Percentiles rank a stretch among this genome's conserved stretches.
These are phyloP conservation scores for Mycena citricolor DNA, from an alignment of 1,284 basidiomycete genomes.

Conservation along the genomic window DNA sequence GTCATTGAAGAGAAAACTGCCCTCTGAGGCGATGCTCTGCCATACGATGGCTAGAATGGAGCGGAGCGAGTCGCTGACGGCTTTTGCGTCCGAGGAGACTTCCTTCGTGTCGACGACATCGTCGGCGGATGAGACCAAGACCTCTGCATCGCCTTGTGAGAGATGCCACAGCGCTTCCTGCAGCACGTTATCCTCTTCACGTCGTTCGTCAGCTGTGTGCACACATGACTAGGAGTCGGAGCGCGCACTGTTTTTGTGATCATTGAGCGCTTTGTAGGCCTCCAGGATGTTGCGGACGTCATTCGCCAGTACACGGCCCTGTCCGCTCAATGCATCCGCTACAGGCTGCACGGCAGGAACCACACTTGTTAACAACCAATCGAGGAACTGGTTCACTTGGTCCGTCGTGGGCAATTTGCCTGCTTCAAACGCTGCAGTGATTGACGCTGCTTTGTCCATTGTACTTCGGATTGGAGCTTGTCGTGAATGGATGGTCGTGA, in stretches of 20 bases:
- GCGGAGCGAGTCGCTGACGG: conserved; percentile 47
- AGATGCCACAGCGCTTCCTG: conserved; percentile 66
- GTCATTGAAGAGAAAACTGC: conserved; percentile 52
- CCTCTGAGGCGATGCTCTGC: conserved; percentile 50
- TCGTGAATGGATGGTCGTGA: too few relatives aligned
- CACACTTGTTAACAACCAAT: conserved; percentile 48
- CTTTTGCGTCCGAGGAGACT: conserved; percentile 46
- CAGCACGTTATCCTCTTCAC: conserved; percentile 56
- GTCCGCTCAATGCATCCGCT: conserved; percentile 46
- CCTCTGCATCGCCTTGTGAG: conserved; percentile 40
- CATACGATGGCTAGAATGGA: conserved; percentile 51
- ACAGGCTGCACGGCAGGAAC: conserved; percentile 45
- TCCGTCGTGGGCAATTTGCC: conserved; percentile 62
- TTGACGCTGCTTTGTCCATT: conserved; percentile 62
- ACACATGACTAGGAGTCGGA: background rate
- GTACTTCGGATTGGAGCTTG: too few relatives aligned
- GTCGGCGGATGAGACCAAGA: conserved; percentile 36
- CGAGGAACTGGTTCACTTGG: conserved; percentile 50
- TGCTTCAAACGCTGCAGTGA: conserved; percentile 62
- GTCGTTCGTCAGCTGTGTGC: background rate
- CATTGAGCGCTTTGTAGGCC: conserved; percentile 52
- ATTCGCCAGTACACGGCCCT: conserved; percentile 49
- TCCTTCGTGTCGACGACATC: conserved; percentile 42
- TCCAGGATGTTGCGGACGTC: conserved; percentile 49
- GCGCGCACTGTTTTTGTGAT: conserved; percentile 53